A percentile compares a stretch with the other conserved stretches of the same genome.
Evolutionary conservation across 176 grass and related monocot genomes (phyloP).

Genomic region (Themeda triandra): DNA sequence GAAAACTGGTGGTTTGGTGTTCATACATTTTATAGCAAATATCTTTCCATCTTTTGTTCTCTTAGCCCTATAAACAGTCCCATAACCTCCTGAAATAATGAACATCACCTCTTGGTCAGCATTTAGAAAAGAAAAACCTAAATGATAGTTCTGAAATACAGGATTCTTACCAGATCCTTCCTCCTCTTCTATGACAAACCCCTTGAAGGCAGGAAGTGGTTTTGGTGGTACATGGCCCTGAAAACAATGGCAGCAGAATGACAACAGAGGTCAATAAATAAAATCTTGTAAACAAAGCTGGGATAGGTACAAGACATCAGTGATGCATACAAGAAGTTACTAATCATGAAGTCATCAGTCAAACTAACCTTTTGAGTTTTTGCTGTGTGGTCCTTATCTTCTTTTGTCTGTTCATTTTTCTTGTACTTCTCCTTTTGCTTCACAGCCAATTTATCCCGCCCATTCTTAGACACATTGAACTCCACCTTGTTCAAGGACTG

Average conservation of each 20-base stretch:
- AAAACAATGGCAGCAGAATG: conserved; percentile 27
- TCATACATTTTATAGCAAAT: conserved; percentile 95
- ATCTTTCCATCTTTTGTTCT: conserved; percentile 61
- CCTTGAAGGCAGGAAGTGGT: conserved; percentile 59
- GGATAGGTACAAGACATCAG: background rate
- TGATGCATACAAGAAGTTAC: background rate
- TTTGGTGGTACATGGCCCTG: conserved; percentile 53
- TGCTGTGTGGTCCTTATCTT: conserved; percentile 34
- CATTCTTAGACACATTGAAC: conserved; percentile 22
- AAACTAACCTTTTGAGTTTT: conserved; percentile 62
- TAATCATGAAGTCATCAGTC: background rate
- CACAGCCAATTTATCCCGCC: conserved; percentile 22
- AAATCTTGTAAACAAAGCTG: conserved; percentile 2
- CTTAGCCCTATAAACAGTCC: conserved; percentile 77
- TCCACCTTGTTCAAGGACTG: conserved; percentile 4
- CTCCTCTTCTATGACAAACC: conserved; percentile 81
- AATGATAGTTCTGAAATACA: background rate
- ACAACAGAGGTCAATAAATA: background rate
- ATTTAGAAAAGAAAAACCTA: conserved; percentile 11
- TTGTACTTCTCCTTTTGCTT: conserved; percentile 51
- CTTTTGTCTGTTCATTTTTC: conserved; percentile 41
- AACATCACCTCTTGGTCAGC: conserved; percentile 7
- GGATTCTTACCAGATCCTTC: conserved; percentile 85
- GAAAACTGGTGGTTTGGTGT: conserved; percentile 4
- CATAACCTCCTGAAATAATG: conserved; percentile 75